A percentile compares a stretch with the other conserved stretches of the same genome.
Conservation (phyloP, 2,329 filamentous ascomycete species). For the Alternaria triticina region DNA sequence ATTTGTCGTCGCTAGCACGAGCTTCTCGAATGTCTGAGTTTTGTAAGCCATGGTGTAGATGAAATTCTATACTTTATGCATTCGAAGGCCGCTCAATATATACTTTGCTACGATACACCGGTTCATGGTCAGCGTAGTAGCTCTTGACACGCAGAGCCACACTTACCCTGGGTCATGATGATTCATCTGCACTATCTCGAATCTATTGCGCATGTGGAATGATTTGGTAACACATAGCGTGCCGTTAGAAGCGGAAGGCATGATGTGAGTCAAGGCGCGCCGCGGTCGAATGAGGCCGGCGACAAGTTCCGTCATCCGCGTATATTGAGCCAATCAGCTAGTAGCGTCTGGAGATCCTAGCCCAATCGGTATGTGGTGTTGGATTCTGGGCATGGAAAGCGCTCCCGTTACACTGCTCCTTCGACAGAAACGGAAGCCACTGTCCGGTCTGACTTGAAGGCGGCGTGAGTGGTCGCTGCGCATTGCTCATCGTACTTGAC, state of each 20-base stretch:
- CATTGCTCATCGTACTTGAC: too few species aligned
- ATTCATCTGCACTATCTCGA: not conserved
- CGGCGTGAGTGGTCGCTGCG: too few species aligned
- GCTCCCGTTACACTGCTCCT: not conserved
- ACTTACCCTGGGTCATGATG: not conserved
- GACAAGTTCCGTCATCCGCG: not conserved
- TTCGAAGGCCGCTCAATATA: not conserved
- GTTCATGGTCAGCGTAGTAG: not conserved
- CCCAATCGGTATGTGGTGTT: not conserved
- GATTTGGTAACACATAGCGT: not conserved
- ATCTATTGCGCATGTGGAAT: not conserved
- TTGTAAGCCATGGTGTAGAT: not conserved
- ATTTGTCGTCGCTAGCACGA: not conserved
- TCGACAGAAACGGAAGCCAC: not conserved
- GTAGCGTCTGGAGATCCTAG: not conserved
- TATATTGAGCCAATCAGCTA: not conserved
- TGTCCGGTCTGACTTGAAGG: too few species aligned
- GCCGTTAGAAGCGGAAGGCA: not conserved
- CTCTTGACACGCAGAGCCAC: not conserved
- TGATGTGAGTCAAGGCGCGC: not conserved
- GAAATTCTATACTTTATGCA: not conserved
- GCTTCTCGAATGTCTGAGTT: not conserved
- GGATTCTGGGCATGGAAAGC: not conserved
- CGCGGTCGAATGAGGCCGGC: not conserved
- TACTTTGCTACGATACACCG: not conserved